Evolutionary conservation across 2,329 filamentous ascomycete species (phyloP), one percentile per base, ranked within the genome.

Genomic region (Sclerotinia minor): DNA sequence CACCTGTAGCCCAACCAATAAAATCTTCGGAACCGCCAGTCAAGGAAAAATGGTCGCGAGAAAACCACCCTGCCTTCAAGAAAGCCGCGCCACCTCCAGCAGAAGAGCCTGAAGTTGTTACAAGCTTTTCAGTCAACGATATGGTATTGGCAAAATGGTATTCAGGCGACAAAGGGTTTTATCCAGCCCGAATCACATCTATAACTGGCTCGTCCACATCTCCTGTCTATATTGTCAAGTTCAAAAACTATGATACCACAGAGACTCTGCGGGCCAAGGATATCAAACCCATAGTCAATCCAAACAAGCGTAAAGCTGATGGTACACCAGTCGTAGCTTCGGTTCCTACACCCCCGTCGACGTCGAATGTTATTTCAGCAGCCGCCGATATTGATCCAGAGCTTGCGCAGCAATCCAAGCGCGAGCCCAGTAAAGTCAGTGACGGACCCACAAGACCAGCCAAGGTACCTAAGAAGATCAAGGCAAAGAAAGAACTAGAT

Each of bases 171-270:
- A 92, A 91, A 76, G 86, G 86, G 32, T 97, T 94, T 80, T 98
- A 98, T 80, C 90, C 92, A 57, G 95, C 94, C 53, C 89, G 92
- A 75, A 96, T 99, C 79, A 94, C 92, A 64, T 94, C 91, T 64
- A 94, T 97, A 74, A 97, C 94, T 29, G 95, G 95, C 68, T 97
- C 93, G 11, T 89, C 90, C n/a, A 91, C 88, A 54, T 91, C 92
- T 64, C 94, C 94, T 47, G 92, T 97, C 71, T 99, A 97, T 78
- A 90, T 92, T 59, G 94, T 99, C 79, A 95, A 91, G 74, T 99
- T 98, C 83, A 94, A 96, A 80, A 92, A 88, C 75, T 98, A 98
- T 80, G 87, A 89, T 71, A 92, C 86, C 29, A 92, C 90, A 57
- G 93, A 97, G 79, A 95, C 91, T 45, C 80, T 96, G 69, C 87